phyloP scores from a whole-genome alignment of 2,329 filamentous ascomycete species.

The Zalaria obscura region DNA sequence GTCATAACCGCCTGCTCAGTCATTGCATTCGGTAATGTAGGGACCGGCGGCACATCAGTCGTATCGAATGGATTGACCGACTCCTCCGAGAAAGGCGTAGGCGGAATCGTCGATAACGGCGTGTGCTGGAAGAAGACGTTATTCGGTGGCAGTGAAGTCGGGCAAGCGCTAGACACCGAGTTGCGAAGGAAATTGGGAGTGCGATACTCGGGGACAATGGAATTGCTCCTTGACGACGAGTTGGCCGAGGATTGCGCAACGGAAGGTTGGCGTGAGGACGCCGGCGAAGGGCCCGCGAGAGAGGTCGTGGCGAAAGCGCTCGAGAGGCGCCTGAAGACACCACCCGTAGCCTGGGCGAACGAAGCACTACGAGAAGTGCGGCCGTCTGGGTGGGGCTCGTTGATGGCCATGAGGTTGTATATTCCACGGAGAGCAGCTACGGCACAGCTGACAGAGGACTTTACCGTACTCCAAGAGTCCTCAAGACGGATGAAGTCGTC shows the following conservation, averaged over 20 bases:
- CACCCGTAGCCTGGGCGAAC: constrained; percentile 13
- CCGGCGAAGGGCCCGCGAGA: constrained; percentile 4
- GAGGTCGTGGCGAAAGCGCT: constrained; percentile 13
- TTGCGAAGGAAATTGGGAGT: constrained; percentile 22
- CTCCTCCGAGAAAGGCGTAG: constrained; percentile 22
- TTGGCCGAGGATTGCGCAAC: constrained; percentile 1
- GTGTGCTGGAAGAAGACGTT: constrained; percentile 16
- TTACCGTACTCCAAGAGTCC: constrained; percentile 28
- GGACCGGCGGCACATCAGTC: constrained; percentile 8
- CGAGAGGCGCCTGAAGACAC: constrained; percentile 18
- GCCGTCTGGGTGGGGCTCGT: constrained; percentile 7
- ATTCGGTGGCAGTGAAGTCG: constrained; percentile 22
- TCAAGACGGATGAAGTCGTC: constrained; percentile 33
- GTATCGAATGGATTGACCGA: constrained; percentile 24
- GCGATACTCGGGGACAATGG: constrained; percentile 12
- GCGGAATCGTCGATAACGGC: constrained; percentile 24
- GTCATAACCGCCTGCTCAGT: constrained; percentile 1
- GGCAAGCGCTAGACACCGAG: constrained; percentile 21
- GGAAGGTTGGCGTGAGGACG: constrained; percentile 12
- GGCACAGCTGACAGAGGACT: constrained; percentile 24
- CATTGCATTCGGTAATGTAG: constrained; percentile 8
- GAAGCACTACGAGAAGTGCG: constrained; percentile 10
- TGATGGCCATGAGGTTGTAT: constrained; percentile 27
- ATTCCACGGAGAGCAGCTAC: constrained; percentile 29
- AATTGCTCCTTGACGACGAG: constrained; percentile 1